phyloP scores from a whole-genome alignment of 306 rosid genomes.

The Arachis hypogaea region DNA sequence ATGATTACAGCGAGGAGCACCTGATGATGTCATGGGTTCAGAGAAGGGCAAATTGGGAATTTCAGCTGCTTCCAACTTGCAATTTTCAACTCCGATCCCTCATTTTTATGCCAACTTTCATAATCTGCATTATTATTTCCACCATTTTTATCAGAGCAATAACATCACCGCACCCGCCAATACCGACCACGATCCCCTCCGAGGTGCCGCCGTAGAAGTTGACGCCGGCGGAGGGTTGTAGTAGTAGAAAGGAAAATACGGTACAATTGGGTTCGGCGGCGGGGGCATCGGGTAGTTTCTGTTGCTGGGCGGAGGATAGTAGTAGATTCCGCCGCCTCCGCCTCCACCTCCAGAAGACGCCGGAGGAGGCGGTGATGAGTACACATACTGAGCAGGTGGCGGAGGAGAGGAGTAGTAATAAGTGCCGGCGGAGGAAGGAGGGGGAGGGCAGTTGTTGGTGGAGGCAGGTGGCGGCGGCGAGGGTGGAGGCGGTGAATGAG shows the following conservation, averaged over 20 bases:
- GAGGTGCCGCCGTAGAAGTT: conserved; percentile 27
- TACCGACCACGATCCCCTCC: conserved; percentile 1
- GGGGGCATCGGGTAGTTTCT: conserved; percentile 72
- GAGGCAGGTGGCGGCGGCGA: conserved; percentile 43
- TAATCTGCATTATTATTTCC: conserved; percentile 48
- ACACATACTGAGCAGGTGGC: conserved; percentile 54
- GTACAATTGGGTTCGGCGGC: conserved; percentile 97
- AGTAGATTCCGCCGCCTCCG: conserved; percentile 34
- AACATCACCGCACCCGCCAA: conserved; percentile 24
- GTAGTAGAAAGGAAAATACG: conserved; percentile 85
- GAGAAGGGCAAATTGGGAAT: conserved; percentile 39
- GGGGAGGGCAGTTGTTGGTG: conserved; percentile 65
- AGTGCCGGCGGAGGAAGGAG: conserved; percentile 55
- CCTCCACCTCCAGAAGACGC: conserved; percentile 50
- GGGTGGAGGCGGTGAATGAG: conserved; percentile 62
- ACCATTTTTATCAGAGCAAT: conserved; percentile 45
- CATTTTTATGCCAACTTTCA: conserved; percentile 33
- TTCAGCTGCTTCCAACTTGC: conserved; percentile 1
- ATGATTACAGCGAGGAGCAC: neutral
- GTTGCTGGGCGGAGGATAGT: conserved; percentile 69
- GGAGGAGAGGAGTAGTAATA: conserved; percentile 70
- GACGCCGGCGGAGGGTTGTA: conserved; percentile 75
- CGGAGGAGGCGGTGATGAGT: conserved; percentile 75
- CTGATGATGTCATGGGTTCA: neutral
- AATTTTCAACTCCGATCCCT: neutral